Base-by-base conservation (phyloP, 345 rosid species). In the Draba incana region DNA sequence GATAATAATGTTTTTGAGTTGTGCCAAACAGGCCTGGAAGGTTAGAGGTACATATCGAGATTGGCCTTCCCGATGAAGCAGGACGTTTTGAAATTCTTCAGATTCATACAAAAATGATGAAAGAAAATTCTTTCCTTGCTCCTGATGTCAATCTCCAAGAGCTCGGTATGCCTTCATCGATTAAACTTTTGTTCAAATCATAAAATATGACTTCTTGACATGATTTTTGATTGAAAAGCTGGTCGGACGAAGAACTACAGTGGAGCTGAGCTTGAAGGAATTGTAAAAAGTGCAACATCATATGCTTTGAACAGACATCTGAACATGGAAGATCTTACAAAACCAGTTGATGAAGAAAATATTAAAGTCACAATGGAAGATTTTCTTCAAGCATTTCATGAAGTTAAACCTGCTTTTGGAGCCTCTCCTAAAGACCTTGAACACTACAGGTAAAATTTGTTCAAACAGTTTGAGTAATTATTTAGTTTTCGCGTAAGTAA, bases 241-340 rank as follows among this genome's bases (percentile, higher is more conserved):
- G 92, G 94, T 78, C 85, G 84, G 54, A 86, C 97, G 7, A 90
- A 93, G 75, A 93, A 93, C 59, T 93, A 80, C 24, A 90, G 97
- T 75, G 98, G 98, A 38, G 97, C 98, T 13, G 98, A 93, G 81
- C 94, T 93, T 74, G 98, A 93, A 82, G 97, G 96, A 68, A 87
- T 84, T 74, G 98, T 88, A 16, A 90, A 88, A 83, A 87, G 97
- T 82, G 98, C 98, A 0, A 91, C 85, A 49, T 93, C 98, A 24
- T 93, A 52, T 85, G 98, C 98, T 31, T 51, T 93, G 67, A 85
- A 83, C 72, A 84, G 94, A 79, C 92, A 90, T 65, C 46, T 90
- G 66, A 81, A 82, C 78, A 82, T 88, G 65, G 89, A 93, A 24
- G 97, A 88, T 79, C 89, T 90, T 53, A 85, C 92, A 12, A 90